These are phyloP conservation scores for Phragmites australis DNA, from an alignment of 176 grass and related monocot species.

Conservation along the genomic window DNA sequence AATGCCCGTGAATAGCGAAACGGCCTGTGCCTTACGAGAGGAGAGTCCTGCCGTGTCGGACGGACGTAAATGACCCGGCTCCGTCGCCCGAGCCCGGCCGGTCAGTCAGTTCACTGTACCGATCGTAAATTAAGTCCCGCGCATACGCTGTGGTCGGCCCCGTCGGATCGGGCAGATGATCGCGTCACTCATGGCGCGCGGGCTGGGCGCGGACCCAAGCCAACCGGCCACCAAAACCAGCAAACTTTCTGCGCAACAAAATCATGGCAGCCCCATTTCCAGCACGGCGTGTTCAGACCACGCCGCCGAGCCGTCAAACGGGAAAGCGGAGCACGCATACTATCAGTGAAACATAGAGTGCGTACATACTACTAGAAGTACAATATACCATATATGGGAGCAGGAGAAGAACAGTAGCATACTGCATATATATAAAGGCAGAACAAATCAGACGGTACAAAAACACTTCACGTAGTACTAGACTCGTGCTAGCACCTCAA, in stretches of 20 bases:
- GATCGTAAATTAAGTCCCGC: background rate
- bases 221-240: slow-evolving; percentile 9
- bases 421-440: background rate
- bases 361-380: background rate
- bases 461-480: background rate
- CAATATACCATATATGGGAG: too few relatives aligned
- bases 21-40: background rate
- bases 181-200: slow-evolving; percentile 30
- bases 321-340: background rate
- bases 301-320: background rate
- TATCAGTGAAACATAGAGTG: background rate
- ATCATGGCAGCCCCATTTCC: slow-evolving; percentile 43
- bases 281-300: slow-evolving; percentile 34
- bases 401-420: background rate
- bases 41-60: background rate
- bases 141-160: background rate
- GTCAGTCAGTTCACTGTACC: background rate
- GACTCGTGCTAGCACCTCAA: slow-evolving; percentile 12
- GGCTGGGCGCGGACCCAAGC: background rate
- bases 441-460: background rate
- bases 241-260: slow-evolving; percentile 33
- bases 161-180: slow-evolving; percentile 30
- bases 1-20: slow-evolving; percentile 32
- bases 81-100: background rate
- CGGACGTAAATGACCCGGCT: background rate